Conservation (phyloP, 345 rosid species). For the Mercurialis annua region DNA sequence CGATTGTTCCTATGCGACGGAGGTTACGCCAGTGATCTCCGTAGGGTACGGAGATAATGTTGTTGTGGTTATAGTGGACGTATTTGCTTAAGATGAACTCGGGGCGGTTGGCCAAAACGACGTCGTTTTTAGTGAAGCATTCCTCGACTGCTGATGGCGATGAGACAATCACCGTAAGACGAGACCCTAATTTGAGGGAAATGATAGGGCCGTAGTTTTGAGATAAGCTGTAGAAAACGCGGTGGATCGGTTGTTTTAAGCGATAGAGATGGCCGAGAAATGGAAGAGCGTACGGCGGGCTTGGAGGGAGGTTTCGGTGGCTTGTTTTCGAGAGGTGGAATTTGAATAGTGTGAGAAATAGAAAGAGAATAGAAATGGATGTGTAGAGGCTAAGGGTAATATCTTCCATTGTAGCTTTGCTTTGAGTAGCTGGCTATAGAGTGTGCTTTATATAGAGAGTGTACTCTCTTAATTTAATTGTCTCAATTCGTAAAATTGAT, state of each 20-base stretch:
- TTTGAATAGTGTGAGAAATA: conserved; percentile 3
- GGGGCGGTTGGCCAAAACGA: conserved; percentile 30
- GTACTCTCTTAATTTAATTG: no score
- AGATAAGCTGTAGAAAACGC: conserved; percentile 27
- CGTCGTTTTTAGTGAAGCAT: conserved; percentile 32
- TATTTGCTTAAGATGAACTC: not conserved
- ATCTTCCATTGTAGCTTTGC: conserved; percentile 5
- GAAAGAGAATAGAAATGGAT: not conserved
- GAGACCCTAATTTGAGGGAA: conserved; percentile 31
- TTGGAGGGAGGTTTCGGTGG: conserved; percentile 16
- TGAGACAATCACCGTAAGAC: conserved; percentile 17
- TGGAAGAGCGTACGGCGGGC: conserved; percentile 16
- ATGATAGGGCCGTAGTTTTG: conserved; percentile 34
- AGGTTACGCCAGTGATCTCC: conserved; percentile 52
- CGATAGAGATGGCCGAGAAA: conserved; percentile 22
- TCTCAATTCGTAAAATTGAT: no score
- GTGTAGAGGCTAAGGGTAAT: not conserved
- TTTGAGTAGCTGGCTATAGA: no score
- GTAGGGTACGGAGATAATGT: conserved; percentile 26
- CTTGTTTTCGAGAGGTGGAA: not conserved
- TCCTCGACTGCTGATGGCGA: conserved; percentile 22
- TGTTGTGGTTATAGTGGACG: conserved; percentile 33
- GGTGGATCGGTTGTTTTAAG: conserved; percentile 17
- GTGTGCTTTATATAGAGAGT: no score
- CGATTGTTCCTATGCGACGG: conserved; percentile 34